phyloP scores from a whole-genome alignment of 208 protist genomes.

The Leishmania major region DNA sequence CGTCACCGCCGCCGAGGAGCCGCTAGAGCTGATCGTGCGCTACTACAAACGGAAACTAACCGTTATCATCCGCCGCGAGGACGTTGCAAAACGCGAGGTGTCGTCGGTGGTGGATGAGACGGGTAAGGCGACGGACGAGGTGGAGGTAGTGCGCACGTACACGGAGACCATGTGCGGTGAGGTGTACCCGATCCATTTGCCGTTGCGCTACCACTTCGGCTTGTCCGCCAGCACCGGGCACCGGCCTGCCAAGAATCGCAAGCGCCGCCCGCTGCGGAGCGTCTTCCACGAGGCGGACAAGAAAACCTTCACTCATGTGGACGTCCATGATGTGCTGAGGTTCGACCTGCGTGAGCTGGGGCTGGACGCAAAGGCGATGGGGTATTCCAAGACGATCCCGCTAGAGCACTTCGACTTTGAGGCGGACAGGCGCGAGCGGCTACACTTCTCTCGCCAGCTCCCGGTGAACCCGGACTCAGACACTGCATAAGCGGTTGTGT shows the following conservation, averaged over 20 bases:
- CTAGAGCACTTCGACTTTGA: constrained; percentile 83
- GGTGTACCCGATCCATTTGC: constrained; percentile 63
- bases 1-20: constrained; percentile 53
- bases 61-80: constrained; percentile 59
- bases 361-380: constrained; percentile 68
- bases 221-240: constrained; percentile 76
- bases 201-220: constrained; percentile 74
- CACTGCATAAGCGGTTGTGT: constrained; percentile 7
- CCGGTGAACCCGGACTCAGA: constrained; percentile 58
- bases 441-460: constrained; percentile 76
- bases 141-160: constrained; percentile 60
- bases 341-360: constrained; percentile 81
- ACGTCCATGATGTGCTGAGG: constrained; percentile 71
- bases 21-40: constrained; percentile 72
- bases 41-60: constrained; percentile 75
- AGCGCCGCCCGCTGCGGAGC: constrained; percentile 19
- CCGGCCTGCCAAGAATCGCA: constrained; percentile 29
- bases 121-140: constrained; percentile 15
- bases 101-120: constrained; percentile 9
- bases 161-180: constrained; percentile 79
- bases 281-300: constrained; percentile 35
- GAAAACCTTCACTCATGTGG: constrained; percentile 59
- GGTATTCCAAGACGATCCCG: constrained; percentile 76
- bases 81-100: constrained; percentile 31
- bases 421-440: constrained; percentile 55